Conservation (phyloP, 805 yeast species). For the Metschnikowia lachancei region DNA sequence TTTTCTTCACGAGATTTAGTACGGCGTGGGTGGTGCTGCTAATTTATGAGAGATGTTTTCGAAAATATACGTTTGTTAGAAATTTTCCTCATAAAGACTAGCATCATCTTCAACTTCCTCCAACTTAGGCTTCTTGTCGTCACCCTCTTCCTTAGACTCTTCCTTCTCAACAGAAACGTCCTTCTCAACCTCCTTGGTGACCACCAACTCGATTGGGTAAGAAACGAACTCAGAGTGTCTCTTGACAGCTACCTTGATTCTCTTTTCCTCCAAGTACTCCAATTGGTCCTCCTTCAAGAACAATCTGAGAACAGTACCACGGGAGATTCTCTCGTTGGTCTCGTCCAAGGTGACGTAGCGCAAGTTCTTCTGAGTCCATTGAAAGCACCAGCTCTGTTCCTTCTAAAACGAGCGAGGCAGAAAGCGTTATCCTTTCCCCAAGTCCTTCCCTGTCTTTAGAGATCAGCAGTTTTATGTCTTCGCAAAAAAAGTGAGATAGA, state of each 20-base stretch:
- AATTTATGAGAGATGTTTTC: too few species aligned
- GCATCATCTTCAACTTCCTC: conserved; percentile 64
- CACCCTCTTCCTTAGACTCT: conserved; percentile 47
- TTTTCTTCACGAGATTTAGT: too few species aligned
- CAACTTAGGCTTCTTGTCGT: conserved; percentile 76
- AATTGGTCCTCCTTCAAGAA: conserved; percentile 98
- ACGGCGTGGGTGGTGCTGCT: too few species aligned
- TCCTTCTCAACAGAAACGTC: conserved; percentile 86
- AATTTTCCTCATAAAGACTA: too few species aligned
- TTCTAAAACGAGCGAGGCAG: too few species aligned
- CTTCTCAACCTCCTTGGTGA: conserved; percentile 98
- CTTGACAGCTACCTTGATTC: conserved; percentile 98
- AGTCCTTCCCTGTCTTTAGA: too few species aligned
- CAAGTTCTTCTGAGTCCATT: too few species aligned
- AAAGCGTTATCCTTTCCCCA: too few species aligned
- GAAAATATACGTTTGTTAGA: too few species aligned
- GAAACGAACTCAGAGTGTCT: conserved; percentile 99
- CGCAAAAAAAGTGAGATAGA: too few species aligned
- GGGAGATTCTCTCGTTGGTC: conserved; percentile 76
- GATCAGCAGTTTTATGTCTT: too few species aligned
- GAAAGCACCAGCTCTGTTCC: too few species aligned
- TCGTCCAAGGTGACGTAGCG: conserved; percentile 89
- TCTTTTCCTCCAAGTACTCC: conserved; percentile 98
- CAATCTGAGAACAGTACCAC: conserved; percentile 95
- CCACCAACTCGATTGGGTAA: conserved; percentile 97